These are phyloP conservation scores for Wickerhamiella sorbophila DNA, from an alignment of 805 yeast species.

Conservation along the genomic window DNA sequence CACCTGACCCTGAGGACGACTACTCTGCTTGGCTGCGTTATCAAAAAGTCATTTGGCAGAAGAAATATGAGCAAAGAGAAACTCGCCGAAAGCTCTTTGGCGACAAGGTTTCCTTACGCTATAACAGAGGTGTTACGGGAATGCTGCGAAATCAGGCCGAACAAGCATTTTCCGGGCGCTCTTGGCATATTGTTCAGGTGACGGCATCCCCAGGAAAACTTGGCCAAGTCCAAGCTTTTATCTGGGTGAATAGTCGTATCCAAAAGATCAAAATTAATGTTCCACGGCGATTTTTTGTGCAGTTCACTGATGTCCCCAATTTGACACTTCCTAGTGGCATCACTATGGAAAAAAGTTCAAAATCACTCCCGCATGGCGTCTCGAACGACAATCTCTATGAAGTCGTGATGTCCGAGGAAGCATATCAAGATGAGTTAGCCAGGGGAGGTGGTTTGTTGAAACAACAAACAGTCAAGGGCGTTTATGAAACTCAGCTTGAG, in stretches of 20 bases:
- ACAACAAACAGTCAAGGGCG: constrained; percentile 44
- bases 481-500: constrained; percentile 62
- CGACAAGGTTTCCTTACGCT: constrained; percentile 33
- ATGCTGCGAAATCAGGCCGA: constrained; percentile 70
- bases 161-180: constrained; percentile 39
- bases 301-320: constrained; percentile 31
- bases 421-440: constrained; percentile 39
- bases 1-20: constrained; percentile 25
- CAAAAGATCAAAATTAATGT: constrained; percentile 61
- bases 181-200: constrained; percentile 79
- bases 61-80: constrained; percentile 55
- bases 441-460: constrained; percentile 51
- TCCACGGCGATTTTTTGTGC: constrained; percentile 59
- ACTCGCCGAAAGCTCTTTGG: constrained; percentile 76
- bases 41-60: constrained; percentile 79
- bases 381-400: constrained; percentile 38
- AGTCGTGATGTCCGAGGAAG: constrained; percentile 53
- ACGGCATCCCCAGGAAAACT: constrained; percentile 32
- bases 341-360: constrained; percentile 41
- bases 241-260: constrained; percentile 51
- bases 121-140: constrained; percentile 38
- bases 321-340: not conserved
- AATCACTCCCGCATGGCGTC: constrained; percentile 57
- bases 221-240: constrained; percentile 68
- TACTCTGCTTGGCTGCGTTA: constrained; percentile 40